A percentile compares a stretch with the other conserved stretches of the same genome.
phyloP scores from a whole-genome alignment of 805 yeast genomes.

The Cyberlindnera mycetangii region DNA sequence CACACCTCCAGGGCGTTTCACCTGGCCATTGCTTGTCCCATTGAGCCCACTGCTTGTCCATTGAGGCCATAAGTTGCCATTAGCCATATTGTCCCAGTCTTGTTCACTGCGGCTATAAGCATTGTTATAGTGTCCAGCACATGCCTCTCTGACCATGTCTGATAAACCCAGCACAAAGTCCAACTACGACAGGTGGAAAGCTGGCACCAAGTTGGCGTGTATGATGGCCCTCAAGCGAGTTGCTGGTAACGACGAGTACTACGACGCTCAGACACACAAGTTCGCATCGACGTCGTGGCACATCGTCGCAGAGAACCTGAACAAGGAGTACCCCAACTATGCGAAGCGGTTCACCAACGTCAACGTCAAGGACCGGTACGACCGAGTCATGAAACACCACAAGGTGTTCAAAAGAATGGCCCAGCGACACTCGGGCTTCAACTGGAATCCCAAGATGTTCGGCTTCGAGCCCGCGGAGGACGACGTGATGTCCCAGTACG shows the following conservation, averaged over 20 bases:
- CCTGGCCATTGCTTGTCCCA: no score
- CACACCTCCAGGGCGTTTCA: no score
- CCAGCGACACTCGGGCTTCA: constrained; percentile 18
- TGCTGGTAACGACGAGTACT: constrained; percentile 20
- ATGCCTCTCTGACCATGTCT: constrained; percentile 2
- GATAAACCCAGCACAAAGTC: constrained; percentile 13
- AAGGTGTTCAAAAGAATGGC: constrained; percentile 26
- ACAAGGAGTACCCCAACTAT: constrained; percentile 26
- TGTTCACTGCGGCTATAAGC: no score
- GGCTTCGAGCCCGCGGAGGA: constrained; percentile 19
- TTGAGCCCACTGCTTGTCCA: no score
- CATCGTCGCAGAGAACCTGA: constrained; percentile 26
- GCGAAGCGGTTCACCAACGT: constrained; percentile 28
- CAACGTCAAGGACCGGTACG: constrained; percentile 29
- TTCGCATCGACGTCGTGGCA: constrained; percentile 26
- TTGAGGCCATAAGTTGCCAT: no score
- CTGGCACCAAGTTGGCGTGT: constrained; percentile 28
- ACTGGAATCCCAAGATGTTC: constrained; percentile 24
- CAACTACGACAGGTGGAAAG: constrained; percentile 30
- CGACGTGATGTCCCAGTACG: constrained; percentile 14
- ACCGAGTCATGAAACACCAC: constrained; percentile 27
- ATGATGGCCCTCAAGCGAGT: constrained; percentile 25
- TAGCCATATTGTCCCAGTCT: no score
- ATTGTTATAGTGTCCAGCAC: neutral
- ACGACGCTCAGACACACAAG: constrained; percentile 14